A percentile compares a stretch with the other conserved stretches of the same genome.
Conservation (phyloP, 371 early-diverging fungal genomes). For the Mucor lusitanicus region DNA sequence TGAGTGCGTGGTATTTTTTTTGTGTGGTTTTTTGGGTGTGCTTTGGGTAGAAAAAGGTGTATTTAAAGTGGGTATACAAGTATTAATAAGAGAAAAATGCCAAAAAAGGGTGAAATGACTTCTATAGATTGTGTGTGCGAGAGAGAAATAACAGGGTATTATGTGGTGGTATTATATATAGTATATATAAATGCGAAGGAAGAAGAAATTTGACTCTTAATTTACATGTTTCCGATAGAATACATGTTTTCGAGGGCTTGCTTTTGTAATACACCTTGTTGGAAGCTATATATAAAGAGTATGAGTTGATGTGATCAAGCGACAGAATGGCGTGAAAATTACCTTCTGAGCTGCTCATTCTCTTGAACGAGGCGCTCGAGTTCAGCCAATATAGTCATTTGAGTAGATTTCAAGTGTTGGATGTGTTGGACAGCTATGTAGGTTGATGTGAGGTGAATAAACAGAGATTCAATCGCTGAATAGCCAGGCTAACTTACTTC, state of each 20-base stretch:
- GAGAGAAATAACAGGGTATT: conserved; percentile 7
- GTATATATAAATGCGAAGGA: not conserved
- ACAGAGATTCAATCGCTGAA: not conserved
- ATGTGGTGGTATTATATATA: conserved; percentile 3
- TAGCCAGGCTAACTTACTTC: conserved; percentile 30
- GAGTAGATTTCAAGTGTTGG: conserved; percentile 39
- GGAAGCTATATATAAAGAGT: conserved; percentile 35
- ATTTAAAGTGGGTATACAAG: conserved; percentile 11
- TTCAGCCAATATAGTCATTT: conserved; percentile 37
- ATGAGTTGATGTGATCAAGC: too few species aligned
- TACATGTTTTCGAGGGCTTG: conserved; percentile 56
- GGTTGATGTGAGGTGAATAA: not conserved
- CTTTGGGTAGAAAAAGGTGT: not conserved
- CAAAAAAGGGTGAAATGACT: conserved; percentile 2
- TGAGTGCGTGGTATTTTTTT: conserved; percentile 2
- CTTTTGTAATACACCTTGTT: conserved; percentile 50
- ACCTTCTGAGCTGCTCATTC: conserved; percentile 42
- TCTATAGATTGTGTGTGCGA: conserved; percentile 9
- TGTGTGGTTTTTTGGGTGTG: not conserved
- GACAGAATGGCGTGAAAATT: not conserved
- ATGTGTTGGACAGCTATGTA: conserved; percentile 44
- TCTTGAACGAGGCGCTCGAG: conserved; percentile 38
- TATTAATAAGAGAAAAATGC: not conserved
- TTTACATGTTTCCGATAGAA: conserved; percentile 28
- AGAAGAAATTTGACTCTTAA: not conserved